Evolutionary conservation across 2,329 filamentous ascomycete species (phyloP), one percentile per base, ranked within the genome.

Genomic region (Chaetomium olivaceum): DNA sequence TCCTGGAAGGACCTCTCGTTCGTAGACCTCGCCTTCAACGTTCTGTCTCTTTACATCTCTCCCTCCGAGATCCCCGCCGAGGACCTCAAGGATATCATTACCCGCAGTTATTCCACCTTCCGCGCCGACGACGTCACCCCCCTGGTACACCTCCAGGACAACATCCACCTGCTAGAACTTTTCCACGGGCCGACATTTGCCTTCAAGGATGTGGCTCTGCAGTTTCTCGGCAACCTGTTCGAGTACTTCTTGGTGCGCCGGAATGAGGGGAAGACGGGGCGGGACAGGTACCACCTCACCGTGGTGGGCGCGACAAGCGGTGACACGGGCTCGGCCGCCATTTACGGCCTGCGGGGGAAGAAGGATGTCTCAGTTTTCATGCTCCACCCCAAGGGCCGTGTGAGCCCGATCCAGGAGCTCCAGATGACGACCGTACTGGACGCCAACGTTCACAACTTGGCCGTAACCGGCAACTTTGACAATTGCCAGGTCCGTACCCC

Each of bases 351-450:
- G 62, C 83, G 93, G 59, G 93, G 93, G 62, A 98, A 98, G 87
- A 93, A 96, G 80, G 95, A 99, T 83, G 91, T 97, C 19, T 96
- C 92, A 0, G 91, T 98, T 61, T 95, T 96, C 81, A 98, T 99
- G 76, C 85, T 98, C 73, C 90, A 94, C 77, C 95, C 95, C 29
- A 91, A 95, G 78, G 94, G 93, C 68, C 91, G 92, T 71, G 90
- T 98, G 68, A 93, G 90, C 76, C 91, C 93, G 16, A 91, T 98
- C 64, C 95, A 98, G 78, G 92, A 98, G 78, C 91, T 91, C 4
- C 95, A 98, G 80, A 98, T 98, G 95, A 97, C 93, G 0, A 97
- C 94, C 0, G 91, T 95, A 31, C 82, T 92, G 50, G 95, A 98
- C 76, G 80, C 85, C 66, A 98, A 98, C 75, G 93, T 98, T 39